These are phyloP conservation scores for Salix viminalis DNA, from an alignment of 345 rosid genomes.

Conservation along the genomic window DNA sequence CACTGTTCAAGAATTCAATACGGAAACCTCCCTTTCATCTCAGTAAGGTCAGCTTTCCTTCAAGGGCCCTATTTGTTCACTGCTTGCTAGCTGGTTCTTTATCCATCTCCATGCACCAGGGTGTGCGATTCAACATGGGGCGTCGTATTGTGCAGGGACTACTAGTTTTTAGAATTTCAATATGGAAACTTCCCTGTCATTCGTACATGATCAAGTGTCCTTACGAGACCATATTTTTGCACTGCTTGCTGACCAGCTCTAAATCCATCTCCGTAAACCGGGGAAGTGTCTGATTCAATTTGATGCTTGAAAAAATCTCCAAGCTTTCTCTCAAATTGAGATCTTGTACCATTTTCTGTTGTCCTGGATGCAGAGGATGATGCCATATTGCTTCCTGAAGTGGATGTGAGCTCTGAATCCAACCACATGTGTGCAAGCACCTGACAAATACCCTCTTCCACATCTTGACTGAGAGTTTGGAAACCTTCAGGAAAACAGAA, in stretches of 20 bases:
- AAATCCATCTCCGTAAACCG: conserved; percentile 91
- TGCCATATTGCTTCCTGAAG: conserved; percentile 37
- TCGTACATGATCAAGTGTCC: conserved; percentile 78
- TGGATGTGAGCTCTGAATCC: conserved; percentile 43
- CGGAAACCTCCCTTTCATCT: conserved; percentile 71
- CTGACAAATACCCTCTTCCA: conserved; percentile 97
- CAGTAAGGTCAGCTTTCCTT: conserved; percentile 73
- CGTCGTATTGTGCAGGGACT: not conserved
- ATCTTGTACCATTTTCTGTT: conserved; percentile 64
- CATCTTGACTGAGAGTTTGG: conserved; percentile 71
- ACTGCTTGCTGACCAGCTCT: conserved; percentile 80
- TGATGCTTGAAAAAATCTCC: conserved; percentile 90
- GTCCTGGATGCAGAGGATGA: conserved; percentile 50
- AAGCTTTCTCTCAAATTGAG: conserved; percentile 85
- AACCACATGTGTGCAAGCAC: conserved; percentile 97
- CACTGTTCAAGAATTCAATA: conserved; percentile 22
- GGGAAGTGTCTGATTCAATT: conserved; percentile 79
- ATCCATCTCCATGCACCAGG: conserved; percentile 80
- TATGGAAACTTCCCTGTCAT: conserved; percentile 79
- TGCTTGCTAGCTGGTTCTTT: conserved; percentile 66
- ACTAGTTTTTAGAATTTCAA: conserved; percentile 25
- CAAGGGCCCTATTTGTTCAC: conserved; percentile 57
- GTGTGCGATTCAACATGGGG: conserved; percentile 82
- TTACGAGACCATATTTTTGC: conserved; percentile 57
- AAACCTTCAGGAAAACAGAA: conserved; percentile 45